These are phyloP conservation scores for Nyssa sinensis DNA, from an alignment of 148 eudicot genomes.

Conservation along the genomic window DNA sequence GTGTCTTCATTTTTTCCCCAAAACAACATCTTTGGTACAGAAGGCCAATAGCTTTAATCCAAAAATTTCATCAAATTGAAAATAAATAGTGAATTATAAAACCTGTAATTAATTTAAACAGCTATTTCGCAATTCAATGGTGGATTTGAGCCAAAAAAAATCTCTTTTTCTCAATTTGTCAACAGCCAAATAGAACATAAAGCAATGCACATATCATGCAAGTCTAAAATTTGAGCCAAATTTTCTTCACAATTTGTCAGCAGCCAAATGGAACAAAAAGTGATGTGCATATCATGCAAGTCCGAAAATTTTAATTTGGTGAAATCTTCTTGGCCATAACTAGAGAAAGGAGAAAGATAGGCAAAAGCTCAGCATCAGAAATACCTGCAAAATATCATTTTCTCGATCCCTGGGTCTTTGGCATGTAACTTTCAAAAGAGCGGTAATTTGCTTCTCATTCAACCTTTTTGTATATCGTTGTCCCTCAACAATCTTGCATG, in stretches of 20 bases:
- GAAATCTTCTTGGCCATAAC: not conserved
- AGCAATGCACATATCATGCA: not conserved
- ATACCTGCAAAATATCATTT: constrained; percentile 68
- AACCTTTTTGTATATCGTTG: constrained; percentile 68
- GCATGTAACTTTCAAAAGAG: constrained; percentile 66
- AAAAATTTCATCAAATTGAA: not conserved
- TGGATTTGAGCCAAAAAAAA: not conserved
- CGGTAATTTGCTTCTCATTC: constrained; percentile 74
- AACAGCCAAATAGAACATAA: not conserved
- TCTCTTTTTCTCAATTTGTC: not conserved
- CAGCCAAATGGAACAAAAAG: too few relatives aligned
- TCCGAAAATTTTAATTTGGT: too few relatives aligned
- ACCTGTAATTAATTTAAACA: not conserved
- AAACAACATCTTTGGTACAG: not conserved
- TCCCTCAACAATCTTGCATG: constrained; percentile 79
- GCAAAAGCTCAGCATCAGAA: not conserved
- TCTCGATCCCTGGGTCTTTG: constrained; percentile 74
- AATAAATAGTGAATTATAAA: not conserved
- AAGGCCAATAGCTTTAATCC: not conserved
- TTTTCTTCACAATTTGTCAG: too few relatives aligned
- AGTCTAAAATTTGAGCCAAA: too few relatives aligned
- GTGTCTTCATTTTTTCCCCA: not conserved
- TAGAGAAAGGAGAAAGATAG: not conserved
- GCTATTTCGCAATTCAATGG: not conserved
- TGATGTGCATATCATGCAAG: too few relatives aligned